Conservation (phyloP, 2,329 filamentous ascomycete genomes). For the Fusarium illudens region DNA sequence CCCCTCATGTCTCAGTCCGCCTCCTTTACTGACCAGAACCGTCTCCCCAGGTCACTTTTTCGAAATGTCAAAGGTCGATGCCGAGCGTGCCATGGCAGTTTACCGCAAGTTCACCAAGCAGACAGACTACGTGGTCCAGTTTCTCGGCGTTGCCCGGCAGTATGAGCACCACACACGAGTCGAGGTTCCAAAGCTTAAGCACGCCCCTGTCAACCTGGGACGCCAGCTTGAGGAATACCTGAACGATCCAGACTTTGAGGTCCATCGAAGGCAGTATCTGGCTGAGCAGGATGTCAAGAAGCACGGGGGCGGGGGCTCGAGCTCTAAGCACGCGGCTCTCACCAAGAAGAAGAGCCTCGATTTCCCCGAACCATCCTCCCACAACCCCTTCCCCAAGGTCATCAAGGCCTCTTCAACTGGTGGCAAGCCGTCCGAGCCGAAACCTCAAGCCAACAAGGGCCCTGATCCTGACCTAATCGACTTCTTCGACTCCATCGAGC, state of each 20-base stretch:
- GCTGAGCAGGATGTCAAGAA: conserved; percentile 82
- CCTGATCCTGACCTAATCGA: conserved; percentile 85
- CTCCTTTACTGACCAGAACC: conserved; percentile 30
- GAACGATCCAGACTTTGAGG: conserved; percentile 92
- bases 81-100: conserved; percentile 88
- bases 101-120: conserved; percentile 93
- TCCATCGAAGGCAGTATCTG: conserved; percentile 90
- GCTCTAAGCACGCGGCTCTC: conserved; percentile 44
- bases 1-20: conserved; percentile 13
- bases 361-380: conserved; percentile 51
- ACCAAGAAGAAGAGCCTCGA: conserved; percentile 49
- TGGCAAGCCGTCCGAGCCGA: conserved; percentile 48
- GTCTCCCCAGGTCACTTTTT: conserved; percentile 85
- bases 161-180: conserved; percentile 92
- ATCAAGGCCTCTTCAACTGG: conserved; percentile 43
- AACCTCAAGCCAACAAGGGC: conserved; percentile 64
- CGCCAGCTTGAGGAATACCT: conserved; percentile 93
- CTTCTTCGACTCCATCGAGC: conserved; percentile 93
- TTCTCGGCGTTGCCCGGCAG: conserved; percentile 84
- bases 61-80: conserved; percentile 95
- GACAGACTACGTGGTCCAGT: conserved; percentile 92
- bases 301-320: conserved; percentile 50
- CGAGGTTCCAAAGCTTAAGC: conserved; percentile 96
- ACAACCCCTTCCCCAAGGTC: conserved; percentile 53
- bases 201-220: conserved; percentile 91